phyloP scores from a whole-genome alignment of 805 yeast genomes.

The Saccharomycopsis babjevae region DNA sequence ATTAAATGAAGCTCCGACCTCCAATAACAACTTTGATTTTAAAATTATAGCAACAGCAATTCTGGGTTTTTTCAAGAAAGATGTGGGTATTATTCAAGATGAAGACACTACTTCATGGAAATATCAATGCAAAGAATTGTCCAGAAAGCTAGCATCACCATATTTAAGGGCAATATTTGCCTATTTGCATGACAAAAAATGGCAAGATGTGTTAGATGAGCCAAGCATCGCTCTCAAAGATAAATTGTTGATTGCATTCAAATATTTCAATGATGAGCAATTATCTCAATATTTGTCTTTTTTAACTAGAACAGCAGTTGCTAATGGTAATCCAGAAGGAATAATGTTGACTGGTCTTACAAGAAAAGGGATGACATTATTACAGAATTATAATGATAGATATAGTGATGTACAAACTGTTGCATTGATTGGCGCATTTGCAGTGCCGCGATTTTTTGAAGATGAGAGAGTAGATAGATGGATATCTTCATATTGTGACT shows the following conservation, averaged over 20 bases:
- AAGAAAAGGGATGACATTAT: conserved; percentile 65
- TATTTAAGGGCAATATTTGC: conserved; percentile 89
- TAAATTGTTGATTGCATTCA: conserved; percentile 79
- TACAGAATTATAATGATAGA: conserved; percentile 81
- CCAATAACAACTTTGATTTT: conserved; percentile 4
- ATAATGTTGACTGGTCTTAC: conserved; percentile 87
- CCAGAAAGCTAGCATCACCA: conserved; percentile 83
- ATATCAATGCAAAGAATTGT: conserved; percentile 80
- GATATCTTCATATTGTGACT: conserved; percentile 57
- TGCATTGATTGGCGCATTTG: conserved; percentile 67
- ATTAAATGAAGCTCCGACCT: conserved; percentile 35
- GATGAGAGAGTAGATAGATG: conserved; percentile 70
- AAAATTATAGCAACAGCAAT: conserved; percentile 75
- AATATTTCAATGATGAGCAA: conserved; percentile 75
- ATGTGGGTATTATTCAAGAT: conserved; percentile 24
- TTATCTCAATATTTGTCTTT: conserved; percentile 60
- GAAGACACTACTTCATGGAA: conserved; percentile 50
- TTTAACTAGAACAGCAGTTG: conserved; percentile 60
- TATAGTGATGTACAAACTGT: conserved; percentile 91
- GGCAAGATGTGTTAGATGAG: conserved; percentile 94
- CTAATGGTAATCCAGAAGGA: conserved; percentile 84
- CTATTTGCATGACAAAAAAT: conserved; percentile 83
- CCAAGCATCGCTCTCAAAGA: conserved; percentile 81
- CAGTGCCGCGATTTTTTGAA: conserved; percentile 71
- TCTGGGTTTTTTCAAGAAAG: conserved; percentile 77